phyloP scores from a whole-genome alignment of 139 green algal species.

The Tetraselmis striata region DNA sequence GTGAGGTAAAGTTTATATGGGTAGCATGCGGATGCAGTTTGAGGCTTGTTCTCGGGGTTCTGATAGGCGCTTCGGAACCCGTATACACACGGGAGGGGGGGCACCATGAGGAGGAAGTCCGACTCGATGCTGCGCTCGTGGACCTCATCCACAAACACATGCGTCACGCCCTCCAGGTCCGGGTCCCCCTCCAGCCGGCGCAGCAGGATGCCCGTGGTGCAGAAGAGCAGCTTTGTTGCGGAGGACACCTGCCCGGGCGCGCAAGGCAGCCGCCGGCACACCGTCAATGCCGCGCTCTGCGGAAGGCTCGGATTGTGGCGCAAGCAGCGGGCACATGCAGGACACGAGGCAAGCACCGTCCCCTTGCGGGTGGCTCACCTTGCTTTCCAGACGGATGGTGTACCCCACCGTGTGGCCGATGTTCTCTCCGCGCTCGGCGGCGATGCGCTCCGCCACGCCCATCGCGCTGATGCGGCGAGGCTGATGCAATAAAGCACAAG shows the following conservation, averaged over 20 bases:
- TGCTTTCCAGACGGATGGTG: conserved; percentile 14
- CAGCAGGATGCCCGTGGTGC: conserved; percentile 49
- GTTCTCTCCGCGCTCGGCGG: conserved; percentile 34
- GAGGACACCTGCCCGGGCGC: not conserved
- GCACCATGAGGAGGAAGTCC: conserved; percentile 39
- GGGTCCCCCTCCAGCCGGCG: conserved; percentile 24
- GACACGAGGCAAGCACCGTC: no score
- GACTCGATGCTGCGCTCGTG: conserved; percentile 45
- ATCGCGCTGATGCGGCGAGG: conserved; percentile 36
- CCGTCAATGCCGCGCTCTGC: no score
- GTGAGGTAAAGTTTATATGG: no score
- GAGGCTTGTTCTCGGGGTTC: no score
- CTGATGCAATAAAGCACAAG: no score
- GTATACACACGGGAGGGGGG: no score
- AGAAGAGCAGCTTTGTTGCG: conserved; percentile 41
- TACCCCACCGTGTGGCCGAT: conserved; percentile 31
- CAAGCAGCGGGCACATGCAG: no score
- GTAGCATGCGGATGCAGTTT: no score
- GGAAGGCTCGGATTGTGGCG: no score
- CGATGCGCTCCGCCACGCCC: conserved; percentile 32
- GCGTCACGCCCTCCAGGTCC: conserved; percentile 25
- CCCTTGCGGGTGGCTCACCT: conserved; percentile 9
- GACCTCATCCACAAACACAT: conserved; percentile 51
- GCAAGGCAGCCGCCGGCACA: no score
- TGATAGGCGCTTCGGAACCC: no score